phyloP scores from a whole-genome alignment of 2,329 filamentous ascomycete species.

The Pleomassaria siparia region DNA sequence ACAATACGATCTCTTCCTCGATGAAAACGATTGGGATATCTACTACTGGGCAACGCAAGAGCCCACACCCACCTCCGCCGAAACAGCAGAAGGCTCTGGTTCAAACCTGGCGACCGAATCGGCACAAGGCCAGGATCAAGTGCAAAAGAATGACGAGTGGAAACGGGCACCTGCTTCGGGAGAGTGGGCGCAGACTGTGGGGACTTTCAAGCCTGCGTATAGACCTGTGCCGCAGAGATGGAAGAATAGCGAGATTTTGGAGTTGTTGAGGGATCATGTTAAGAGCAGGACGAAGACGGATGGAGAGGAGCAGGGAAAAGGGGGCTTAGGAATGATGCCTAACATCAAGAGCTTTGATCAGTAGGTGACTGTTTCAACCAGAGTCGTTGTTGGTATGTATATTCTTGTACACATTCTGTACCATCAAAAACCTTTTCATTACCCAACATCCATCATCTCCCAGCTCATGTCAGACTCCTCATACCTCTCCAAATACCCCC shows the following conservation, averaged over 20 bases:
- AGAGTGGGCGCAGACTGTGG: conserved; percentile 96
- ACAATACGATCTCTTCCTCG: conserved; percentile 89
- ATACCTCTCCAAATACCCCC: conserved; percentile 49
- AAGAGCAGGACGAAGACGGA: conserved; percentile 64
- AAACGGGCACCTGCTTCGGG: conserved; percentile 60
- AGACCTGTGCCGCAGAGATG: conserved; percentile 84
- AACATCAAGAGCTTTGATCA: conserved; percentile 51
- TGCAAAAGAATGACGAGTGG: conserved; percentile 51
- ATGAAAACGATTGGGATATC: conserved; percentile 99
- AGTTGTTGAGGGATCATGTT: conserved; percentile 78
- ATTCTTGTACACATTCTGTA: not conserved
- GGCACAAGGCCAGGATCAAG: no score
- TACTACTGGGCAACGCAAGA: conserved; percentile 99
- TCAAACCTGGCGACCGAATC: conserved; percentile 44
- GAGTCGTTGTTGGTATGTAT: not conserved
- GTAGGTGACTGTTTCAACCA: not conserved
- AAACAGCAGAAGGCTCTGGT: conserved; percentile 57
- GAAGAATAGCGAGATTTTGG: conserved; percentile 78
- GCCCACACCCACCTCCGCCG: conserved; percentile 59
- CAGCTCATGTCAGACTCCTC: not conserved
- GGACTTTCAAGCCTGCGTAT: conserved; percentile 91
- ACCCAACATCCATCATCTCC: not conserved
- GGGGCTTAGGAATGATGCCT: conserved; percentile 54
- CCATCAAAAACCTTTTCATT: not conserved
- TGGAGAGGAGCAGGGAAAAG: conserved; percentile 38